Percentiles rank a stretch among this genome's conserved stretches.
Evolutionary conservation across 306 rosid genomes (phyloP).

Genomic region (Malus sieversii): DNA sequence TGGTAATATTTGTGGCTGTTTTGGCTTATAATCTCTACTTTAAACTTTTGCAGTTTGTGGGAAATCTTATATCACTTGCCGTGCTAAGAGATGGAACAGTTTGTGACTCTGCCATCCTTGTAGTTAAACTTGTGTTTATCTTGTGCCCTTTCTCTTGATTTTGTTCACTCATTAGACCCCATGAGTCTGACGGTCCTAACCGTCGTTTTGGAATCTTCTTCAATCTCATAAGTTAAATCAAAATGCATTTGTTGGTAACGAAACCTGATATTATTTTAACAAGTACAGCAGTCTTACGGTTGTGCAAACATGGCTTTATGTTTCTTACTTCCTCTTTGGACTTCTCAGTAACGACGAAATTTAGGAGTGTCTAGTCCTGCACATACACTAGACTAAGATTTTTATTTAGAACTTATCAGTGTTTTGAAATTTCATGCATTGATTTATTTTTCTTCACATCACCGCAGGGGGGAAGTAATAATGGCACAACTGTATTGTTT

Average conservation of each 20-base stretch:
- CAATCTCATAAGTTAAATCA: not conserved
- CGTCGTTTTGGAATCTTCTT: not conserved
- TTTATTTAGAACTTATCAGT: not conserved
- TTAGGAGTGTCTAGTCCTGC: not conserved
- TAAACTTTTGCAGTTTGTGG: conserved; percentile 59
- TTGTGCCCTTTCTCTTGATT: not conserved
- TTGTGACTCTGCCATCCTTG: conserved; percentile 14
- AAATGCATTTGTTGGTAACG: not conserved
- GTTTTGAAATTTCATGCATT: not conserved
- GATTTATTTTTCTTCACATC: conserved; percentile 17
- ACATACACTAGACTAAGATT: not conserved
- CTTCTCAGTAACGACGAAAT: not conserved
- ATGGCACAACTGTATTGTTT: conserved; percentile 60
- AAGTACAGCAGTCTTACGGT: not conserved
- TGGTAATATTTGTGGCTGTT: not conserved
- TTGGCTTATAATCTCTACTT: not conserved
- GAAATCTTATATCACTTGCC: conserved; percentile 77
- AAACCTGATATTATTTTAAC: not conserved
- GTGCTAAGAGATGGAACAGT: conserved; percentile 61
- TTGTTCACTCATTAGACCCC: not conserved
- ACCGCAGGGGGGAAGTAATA: conserved; percentile 61
- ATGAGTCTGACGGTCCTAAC: not conserved
- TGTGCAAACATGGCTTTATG: not conserved
- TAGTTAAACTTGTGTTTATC: conserved; percentile 18
- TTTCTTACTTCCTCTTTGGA: not conserved